phyloP scores from a whole-genome alignment of 805 yeast species.

The Zygosaccharomyces rouxii region DNA sequence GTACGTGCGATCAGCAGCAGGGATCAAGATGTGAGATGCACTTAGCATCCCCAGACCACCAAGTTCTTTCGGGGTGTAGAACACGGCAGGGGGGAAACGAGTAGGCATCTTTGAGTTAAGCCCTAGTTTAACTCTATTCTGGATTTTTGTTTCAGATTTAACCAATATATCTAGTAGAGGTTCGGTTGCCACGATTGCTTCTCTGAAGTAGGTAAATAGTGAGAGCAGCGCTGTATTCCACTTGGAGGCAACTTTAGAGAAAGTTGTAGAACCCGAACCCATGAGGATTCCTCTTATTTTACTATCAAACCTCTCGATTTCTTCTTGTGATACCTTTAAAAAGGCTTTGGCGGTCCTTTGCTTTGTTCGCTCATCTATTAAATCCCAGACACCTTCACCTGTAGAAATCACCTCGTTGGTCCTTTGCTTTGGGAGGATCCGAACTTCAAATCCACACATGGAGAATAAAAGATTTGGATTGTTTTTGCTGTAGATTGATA shows the following conservation, averaged over 20 bases:
- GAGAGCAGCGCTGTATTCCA: slow-evolving; percentile 94
- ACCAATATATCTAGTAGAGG: slow-evolving; percentile 75
- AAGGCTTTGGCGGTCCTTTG: slow-evolving; percentile 88
- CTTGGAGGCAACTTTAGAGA: slow-evolving; percentile 87
- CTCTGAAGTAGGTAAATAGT: slow-evolving; percentile 84
- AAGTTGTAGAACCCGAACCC: slow-evolving; percentile 95
- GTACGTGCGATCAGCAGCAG: slow-evolving; percentile 88
- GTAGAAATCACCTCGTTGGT: slow-evolving; percentile 47
- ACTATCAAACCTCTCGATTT: slow-evolving; percentile 73
- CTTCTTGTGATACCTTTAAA: slow-evolving; percentile 76
- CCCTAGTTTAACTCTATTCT: slow-evolving; percentile 90
- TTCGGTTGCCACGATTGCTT: slow-evolving; percentile 84
- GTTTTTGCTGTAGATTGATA: slow-evolving; percentile 85
- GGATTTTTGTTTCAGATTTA: slow-evolving; percentile 87
- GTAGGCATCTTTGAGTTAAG: slow-evolving; percentile 98
- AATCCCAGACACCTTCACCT: slow-evolving; percentile 90
- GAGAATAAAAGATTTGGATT: slow-evolving; percentile 85
- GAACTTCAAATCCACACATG: slow-evolving; percentile 92
- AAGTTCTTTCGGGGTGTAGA: slow-evolving; percentile 93
- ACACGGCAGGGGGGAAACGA: slow-evolving; percentile 97
- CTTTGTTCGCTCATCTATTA: slow-evolving; percentile 62
- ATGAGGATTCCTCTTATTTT: slow-evolving; percentile 83
- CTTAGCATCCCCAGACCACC: slow-evolving; percentile 98
- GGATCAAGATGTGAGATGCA: slow-evolving; percentile 93
- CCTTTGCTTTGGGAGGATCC: slow-evolving; percentile 75